Percentiles rank a stretch among this genome's conserved stretches.
These are phyloP conservation scores for Sanguinoderma infundibulare DNA, from an alignment of 1,284 basidiomycete species.

Conservation along the genomic window DNA sequence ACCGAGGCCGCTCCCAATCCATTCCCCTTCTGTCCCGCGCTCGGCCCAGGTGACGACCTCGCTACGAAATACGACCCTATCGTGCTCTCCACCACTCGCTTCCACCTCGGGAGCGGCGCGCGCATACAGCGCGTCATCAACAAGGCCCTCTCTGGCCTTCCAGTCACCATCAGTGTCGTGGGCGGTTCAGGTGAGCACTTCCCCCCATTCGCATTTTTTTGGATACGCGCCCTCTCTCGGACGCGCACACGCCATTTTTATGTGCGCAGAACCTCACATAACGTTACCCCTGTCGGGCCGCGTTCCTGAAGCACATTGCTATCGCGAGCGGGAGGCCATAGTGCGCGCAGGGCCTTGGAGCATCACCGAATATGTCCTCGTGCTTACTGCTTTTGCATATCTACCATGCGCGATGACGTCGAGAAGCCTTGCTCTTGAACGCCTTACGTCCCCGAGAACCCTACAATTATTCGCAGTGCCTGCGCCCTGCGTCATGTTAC, in stretches of 20 bases:
- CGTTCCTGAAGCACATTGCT: slow-evolving; percentile 7
- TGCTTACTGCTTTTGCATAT: slow-evolving; percentile 5
- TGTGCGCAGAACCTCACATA: background rate
- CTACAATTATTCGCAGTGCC: background rate
- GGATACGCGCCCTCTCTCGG: background rate
- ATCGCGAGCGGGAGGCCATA: slow-evolving; percentile 6
- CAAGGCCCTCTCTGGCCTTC: slow-evolving; percentile 83
- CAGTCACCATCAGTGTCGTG: slow-evolving; percentile 89
- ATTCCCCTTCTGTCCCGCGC: slow-evolving; percentile 89
- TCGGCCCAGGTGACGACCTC: slow-evolving; percentile 81
- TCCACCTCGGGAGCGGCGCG: slow-evolving; percentile 85
- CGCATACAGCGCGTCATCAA: slow-evolving; percentile 84
- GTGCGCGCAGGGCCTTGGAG: slow-evolving; percentile 4
- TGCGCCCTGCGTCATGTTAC: background rate
- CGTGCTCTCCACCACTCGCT: slow-evolving; percentile 74
- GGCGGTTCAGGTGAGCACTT: slow-evolving; percentile 81
- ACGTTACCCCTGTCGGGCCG: background rate
- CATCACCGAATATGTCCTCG: slow-evolving; percentile 2
- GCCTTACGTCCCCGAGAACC: background rate
- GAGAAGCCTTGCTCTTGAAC: background rate
- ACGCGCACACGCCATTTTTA: background rate
- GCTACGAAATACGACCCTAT: slow-evolving; percentile 81
- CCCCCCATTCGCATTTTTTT: slow-evolving; percentile 7
- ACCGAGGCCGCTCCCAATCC: slow-evolving; percentile 59
- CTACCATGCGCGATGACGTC: slow-evolving; percentile 7